phyloP scores from a whole-genome alignment of 441 rosid species.

The Corymbia citriodora region DNA sequence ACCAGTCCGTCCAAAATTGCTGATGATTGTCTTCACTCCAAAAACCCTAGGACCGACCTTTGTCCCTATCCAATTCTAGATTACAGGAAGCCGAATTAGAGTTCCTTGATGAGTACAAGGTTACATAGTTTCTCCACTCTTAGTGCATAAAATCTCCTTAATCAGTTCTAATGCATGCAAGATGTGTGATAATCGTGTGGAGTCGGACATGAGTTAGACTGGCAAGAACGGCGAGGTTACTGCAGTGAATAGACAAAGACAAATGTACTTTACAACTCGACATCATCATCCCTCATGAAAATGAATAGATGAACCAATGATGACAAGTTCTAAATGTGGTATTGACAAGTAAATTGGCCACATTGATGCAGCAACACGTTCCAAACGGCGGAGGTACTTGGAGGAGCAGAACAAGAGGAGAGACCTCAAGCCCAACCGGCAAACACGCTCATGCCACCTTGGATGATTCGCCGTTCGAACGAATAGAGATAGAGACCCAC shows the following conservation, averaged over 20 bases:
- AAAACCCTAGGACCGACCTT: not conserved
- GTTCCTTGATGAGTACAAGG: not conserved
- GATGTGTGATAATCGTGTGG: not conserved
- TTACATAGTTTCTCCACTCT: not conserved
- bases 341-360: not conserved
- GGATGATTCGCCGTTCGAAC: conserved; percentile 38
- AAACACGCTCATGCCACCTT: conserved; percentile 23
- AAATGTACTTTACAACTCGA: not conserved
- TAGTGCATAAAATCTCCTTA: not conserved
- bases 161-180: not conserved
- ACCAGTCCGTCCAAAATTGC: not conserved
- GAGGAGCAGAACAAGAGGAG: conserved; percentile 15
- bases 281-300: not conserved
- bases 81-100: not conserved
- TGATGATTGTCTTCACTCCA: not conserved
- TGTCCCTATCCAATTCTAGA: not conserved
- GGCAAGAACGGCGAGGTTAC: not conserved
- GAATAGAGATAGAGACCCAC: not conserved
- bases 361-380: conserved; percentile 19
- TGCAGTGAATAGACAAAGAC: not conserved
- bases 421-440: conserved; percentile 5
- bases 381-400: conserved; percentile 1
- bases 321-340: not conserved
- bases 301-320: not conserved
- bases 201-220: not conserved